These are phyloP conservation scores for Colletotrichum tabaci DNA, from an alignment of 2,329 filamentous ascomycete species.

Conservation along the genomic window DNA sequence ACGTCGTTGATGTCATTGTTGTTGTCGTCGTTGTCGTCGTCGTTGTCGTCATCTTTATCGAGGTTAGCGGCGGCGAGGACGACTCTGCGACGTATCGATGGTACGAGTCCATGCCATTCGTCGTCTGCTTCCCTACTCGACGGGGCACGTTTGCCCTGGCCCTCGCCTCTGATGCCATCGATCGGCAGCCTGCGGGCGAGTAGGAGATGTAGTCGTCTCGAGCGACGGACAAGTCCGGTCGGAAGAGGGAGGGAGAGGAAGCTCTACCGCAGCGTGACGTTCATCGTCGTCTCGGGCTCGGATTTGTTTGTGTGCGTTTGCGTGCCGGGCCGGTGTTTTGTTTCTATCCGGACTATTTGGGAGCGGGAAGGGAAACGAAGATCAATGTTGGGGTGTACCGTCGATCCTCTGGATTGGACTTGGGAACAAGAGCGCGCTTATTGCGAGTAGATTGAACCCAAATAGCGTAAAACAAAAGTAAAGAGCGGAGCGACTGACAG, in stretches of 20 bases:
- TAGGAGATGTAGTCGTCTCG: background rate
- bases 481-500: conserved; percentile 23
- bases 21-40: too few relatives aligned
- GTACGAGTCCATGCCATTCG: conserved; percentile 41
- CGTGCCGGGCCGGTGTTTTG: conserved; percentile 18
- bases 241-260: background rate
- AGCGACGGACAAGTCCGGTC: conserved; percentile 8
- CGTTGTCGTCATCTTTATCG: too few relatives aligned
- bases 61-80: conserved; percentile 17
- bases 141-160: conserved; percentile 44
- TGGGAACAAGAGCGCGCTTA: conserved; percentile 22
- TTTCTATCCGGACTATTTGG: background rate
- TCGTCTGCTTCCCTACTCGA: conserved; percentile 31
- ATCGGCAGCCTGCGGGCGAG: conserved; percentile 1
- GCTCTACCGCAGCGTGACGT: conserved; percentile 18
- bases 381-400: conserved; percentile 29
- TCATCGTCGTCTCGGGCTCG: conserved; percentile 26
- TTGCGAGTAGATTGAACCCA: conserved; percentile 26
- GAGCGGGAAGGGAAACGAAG: conserved; percentile 21
- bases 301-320: background rate
- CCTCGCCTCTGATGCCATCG: conserved; percentile 39
- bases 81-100: conserved; percentile 42
- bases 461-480: background rate
- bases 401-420: conserved; percentile 33
- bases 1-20: conserved; percentile 1